Evolutionary conservation across 331 rosid species (phyloP).

Genomic region (Malus hybrid): DNA sequence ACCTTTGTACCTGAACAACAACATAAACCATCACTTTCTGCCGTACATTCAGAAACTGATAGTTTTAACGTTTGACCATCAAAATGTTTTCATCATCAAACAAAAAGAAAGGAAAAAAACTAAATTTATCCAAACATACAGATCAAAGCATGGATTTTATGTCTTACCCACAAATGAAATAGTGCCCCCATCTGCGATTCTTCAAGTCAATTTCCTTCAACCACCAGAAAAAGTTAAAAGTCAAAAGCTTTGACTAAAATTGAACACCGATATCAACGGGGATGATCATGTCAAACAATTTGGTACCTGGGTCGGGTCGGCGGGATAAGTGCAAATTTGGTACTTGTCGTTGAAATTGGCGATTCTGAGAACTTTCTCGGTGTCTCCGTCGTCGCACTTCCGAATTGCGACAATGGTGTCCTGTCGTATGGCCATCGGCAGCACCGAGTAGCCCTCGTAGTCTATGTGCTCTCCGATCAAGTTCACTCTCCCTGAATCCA

Average conservation of each 20-base stretch:
- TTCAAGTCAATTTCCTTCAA: constrained; percentile 79
- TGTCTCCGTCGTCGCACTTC: constrained; percentile 7
- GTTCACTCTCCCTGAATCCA: no score
- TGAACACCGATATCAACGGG: background rate
- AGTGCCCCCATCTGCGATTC: constrained; percentile 93
- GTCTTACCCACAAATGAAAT: constrained; percentile 90
- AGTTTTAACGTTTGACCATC: background rate
- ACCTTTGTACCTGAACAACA: constrained; percentile 81
- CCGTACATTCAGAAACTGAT: background rate
- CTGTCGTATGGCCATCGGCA: no score
- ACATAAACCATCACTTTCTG: background rate
- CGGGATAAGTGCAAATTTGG: constrained; percentile 68
- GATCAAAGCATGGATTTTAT: background rate
- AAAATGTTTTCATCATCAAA: background rate
- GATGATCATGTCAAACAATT: background rate
- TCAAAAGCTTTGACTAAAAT: background rate
- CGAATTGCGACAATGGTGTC: no score
- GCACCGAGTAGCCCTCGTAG: no score
- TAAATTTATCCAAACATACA: no score
- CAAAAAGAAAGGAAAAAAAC: background rate
- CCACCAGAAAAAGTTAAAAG: background rate
- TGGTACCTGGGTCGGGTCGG: constrained; percentile 78
- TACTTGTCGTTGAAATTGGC: constrained; percentile 73
- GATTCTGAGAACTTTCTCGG: constrained; percentile 47
- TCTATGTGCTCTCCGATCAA: no score